Base-by-base conservation (phyloP, 2,329 filamentous ascomycete genomes). In the Alternaria tenuissima region DNA sequence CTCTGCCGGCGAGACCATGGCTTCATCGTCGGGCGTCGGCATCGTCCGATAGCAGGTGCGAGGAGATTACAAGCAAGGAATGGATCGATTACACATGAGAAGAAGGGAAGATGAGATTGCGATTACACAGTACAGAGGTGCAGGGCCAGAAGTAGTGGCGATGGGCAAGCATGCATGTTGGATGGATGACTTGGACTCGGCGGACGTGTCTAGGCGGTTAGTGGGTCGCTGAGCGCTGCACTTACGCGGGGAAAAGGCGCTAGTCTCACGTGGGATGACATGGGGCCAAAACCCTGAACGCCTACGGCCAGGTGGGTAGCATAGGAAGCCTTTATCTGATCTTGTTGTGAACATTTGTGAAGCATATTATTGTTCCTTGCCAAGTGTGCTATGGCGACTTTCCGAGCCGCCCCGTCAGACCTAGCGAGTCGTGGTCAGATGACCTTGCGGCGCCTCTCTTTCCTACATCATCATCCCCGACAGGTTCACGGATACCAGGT, bases 1-100 rank as follows among this genome's bases (percentile, higher is more conserved):
- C 80, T 81, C 72, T 57, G 65, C 62, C 41, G 70, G 78, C 69
- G 78, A 76, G 69, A 76, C 76, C 69, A 81, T 75, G 57, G 68
- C 46, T 26, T 49, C 72, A 77, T 78, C 74, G 76, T 78, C 75
- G 74, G 80, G 78, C 77, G 82, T 84, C 71, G 83, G 83, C 83
- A 85, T 85, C 77, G 76, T 79, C 67, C 63, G 62, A 49, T 62
- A 51, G 57, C 53, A 57, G 55, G 75, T 51, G 53, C 51, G 74
- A 72, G 70, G 73, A 71, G 68, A 57, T 71, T 66, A 70, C 67
- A 65, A 59, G 60, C 61, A 63, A 52, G 34, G 39, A 48, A 42
- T 41, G 41, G 36, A 36, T 62, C 55, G 60, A 57, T 59, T 62
- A 67, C 57, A 67, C 67, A 71, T 72, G 64, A 51, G 59, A 65